These are phyloP conservation scores for Colletotrichum cereale DNA, from an alignment of 2,329 filamentous ascomycete species.

Conservation along the genomic window DNA sequence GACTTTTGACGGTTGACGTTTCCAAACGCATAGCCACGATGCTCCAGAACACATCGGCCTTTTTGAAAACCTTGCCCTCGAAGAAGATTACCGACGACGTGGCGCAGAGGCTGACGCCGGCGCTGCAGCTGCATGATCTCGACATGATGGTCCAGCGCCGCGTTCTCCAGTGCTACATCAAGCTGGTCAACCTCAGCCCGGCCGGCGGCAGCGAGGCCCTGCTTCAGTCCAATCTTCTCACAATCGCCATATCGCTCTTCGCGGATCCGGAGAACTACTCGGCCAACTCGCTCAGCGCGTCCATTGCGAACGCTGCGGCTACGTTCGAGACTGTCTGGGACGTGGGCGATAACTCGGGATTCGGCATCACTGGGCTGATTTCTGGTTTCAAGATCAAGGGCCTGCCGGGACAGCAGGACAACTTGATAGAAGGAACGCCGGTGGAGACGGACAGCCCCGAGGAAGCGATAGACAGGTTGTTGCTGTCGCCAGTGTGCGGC, in stretches of 20 bases:
- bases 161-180: conserved; percentile 94
- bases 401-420: conserved; percentile 77
- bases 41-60: conserved; percentile 93
- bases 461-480: conserved; percentile 70
- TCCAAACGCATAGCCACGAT: conserved; percentile 93
- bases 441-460: conserved; percentile 71
- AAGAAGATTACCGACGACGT: conserved; percentile 91
- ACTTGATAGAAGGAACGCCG: conserved; percentile 55
- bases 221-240: conserved; percentile 90
- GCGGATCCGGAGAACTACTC: conserved; percentile 92
- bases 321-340: conserved; percentile 97
- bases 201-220: conserved; percentile 87
- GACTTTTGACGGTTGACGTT: conserved; percentile 91
- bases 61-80: conserved; percentile 84
- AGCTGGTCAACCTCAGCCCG: conserved; percentile 89
- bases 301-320: conserved; percentile 90
- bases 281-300: conserved; percentile 86
- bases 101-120: conserved; percentile 83
- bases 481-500: conserved; percentile 80
- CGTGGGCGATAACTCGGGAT: conserved; percentile 92
- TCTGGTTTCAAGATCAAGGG: conserved; percentile 79
- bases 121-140: conserved; percentile 89
- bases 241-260: conserved; percentile 90
- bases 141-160: conserved; percentile 93
- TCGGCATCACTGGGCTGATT: conserved; percentile 90